phyloP scores from a whole-genome alignment of 192 early-diverging fungal genomes.

The Backusella macrospora region DNA sequence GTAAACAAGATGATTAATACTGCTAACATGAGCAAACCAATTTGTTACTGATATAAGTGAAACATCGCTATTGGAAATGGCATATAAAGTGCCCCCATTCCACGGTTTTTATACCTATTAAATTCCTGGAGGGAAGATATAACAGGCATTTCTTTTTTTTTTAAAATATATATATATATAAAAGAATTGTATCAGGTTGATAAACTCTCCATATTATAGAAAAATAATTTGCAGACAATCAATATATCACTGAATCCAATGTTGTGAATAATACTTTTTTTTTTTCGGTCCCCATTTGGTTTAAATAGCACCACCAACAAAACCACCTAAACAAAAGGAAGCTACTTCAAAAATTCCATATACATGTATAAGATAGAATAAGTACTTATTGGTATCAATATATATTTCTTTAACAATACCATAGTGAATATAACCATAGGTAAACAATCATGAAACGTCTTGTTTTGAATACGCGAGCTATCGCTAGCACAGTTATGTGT shows the following conservation, averaged over 20 bases:
- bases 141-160: too few relatives aligned
- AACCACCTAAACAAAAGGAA: slow-evolving; percentile 54
- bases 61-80: too few relatives aligned
- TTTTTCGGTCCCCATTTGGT: slow-evolving; percentile 51
- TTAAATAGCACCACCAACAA: slow-evolving; percentile 51
- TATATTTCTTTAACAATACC: slow-evolving; percentile 6
- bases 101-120: too few relatives aligned
- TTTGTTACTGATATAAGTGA: too few relatives aligned
- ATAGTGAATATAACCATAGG: slow-evolving; percentile 35
- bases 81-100: too few relatives aligned
- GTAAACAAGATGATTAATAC: too few relatives aligned
- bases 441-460: slow-evolving; percentile 35
- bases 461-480: slow-evolving; percentile 1
- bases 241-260: slow-evolving; percentile 66
- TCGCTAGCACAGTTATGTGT: slow-evolving; percentile 35
- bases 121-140: too few relatives aligned
- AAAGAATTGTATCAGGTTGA: too few relatives aligned
- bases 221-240: slow-evolving; percentile 24
- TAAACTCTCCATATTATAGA: too few relatives aligned
- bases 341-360: slow-evolving; percentile 48
- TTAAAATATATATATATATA: too few relatives aligned
- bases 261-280: slow-evolving; percentile 65
- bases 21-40: too few relatives aligned
- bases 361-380: neutral
- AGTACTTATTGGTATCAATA: neutral